A percentile compares a stretch with the other conserved stretches of the same genome.
phyloP scores from a whole-genome alignment of 768 basidiomycete genomes.

The Plicaturopsis crispa region DNA sequence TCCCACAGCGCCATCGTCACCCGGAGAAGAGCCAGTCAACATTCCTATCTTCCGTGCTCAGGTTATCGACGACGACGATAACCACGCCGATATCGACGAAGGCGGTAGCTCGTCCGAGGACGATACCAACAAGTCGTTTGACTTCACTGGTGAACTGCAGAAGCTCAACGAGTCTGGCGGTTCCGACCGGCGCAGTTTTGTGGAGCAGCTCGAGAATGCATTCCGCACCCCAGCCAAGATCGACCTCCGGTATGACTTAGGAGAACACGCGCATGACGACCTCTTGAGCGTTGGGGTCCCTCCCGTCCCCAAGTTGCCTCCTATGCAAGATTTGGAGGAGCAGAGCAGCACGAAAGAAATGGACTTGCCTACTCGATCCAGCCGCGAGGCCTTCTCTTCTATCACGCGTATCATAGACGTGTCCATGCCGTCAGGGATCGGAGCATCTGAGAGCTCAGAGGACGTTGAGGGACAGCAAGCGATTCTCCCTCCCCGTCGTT shows the following conservation, averaged over 20 bases:
- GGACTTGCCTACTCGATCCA: not conserved
- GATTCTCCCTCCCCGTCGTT: constrained; percentile 7
- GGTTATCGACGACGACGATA: constrained; percentile 36
- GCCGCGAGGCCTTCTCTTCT: constrained; percentile 1
- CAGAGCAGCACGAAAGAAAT: not conserved
- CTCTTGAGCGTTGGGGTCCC: constrained; percentile 34
- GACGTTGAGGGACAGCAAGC: constrained; percentile 25
- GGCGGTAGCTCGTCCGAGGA: constrained; percentile 41
- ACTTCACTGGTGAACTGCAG: constrained; percentile 75
- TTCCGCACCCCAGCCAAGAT: constrained; percentile 72
- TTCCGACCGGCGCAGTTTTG: constrained; percentile 66
- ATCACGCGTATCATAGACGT: constrained; percentile 13
- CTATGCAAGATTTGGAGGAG: constrained; percentile 4
- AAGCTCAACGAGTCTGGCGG: constrained; percentile 64
- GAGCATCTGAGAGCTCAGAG: constrained; percentile 22
- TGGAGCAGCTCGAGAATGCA: constrained; percentile 75
- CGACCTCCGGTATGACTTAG: constrained; percentile 44
- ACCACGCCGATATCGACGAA: constrained; percentile 33
- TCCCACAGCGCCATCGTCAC: constrained; percentile 5
- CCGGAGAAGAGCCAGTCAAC: constrained; percentile 11
- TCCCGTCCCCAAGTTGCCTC: constrained; percentile 45
- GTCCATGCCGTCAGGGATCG: constrained; percentile 30
- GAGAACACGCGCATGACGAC: constrained; percentile 14
- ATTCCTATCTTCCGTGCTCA: constrained; percentile 34
- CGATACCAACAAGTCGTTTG: constrained; percentile 74